Percentiles rank a stretch among this genome's conserved stretches.
Evolutionary conservation across 2,329 filamentous ascomycete genomes (phyloP).

Genomic region (Aureobasidium melanogenum): DNA sequence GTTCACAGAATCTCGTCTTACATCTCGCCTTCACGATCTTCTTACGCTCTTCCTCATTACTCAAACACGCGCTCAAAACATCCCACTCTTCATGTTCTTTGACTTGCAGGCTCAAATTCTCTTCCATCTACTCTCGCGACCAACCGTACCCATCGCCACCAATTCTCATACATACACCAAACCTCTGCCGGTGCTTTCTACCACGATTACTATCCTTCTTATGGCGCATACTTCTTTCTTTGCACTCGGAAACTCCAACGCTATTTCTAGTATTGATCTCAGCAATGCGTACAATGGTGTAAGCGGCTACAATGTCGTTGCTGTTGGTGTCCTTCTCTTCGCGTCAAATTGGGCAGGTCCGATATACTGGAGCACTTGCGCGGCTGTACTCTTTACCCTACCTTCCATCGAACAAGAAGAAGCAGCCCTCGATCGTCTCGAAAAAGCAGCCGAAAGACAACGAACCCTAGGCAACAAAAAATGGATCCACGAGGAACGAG

Average conservation of each 20-base stretch:
- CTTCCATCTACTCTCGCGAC: conserved; percentile 13
- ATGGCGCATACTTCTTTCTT: conserved; percentile 82
- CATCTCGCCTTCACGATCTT: conserved; percentile 49
- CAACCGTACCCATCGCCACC: background rate
- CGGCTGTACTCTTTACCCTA: conserved; percentile 43
- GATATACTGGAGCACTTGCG: conserved; percentile 72
- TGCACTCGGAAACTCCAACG: conserved; percentile 80
- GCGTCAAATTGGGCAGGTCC: conserved; percentile 85
- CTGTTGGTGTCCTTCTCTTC: conserved; percentile 78
- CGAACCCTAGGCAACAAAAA: background rate
- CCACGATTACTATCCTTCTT: conserved; percentile 62
- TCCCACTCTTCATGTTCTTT: conserved; percentile 75
- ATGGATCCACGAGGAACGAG: conserved; percentile 25
- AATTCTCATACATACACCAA: background rate
- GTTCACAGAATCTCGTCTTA: conserved; percentile 16
- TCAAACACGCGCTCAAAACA: conserved; percentile 76
- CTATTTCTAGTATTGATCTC: conserved; percentile 90
- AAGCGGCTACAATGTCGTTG: conserved; percentile 65
- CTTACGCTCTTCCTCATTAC: conserved; percentile 74
- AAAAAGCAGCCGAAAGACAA: background rate
- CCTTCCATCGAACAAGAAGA: conserved; percentile 3
- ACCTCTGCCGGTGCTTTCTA: background rate
- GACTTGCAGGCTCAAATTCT: conserved; percentile 42
- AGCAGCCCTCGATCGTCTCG: background rate
- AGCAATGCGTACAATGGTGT: conserved; percentile 94